These are phyloP conservation scores for Xylaria sp. DNA, from an alignment of 2,329 filamentous ascomycete genomes.

Conservation along the genomic window DNA sequence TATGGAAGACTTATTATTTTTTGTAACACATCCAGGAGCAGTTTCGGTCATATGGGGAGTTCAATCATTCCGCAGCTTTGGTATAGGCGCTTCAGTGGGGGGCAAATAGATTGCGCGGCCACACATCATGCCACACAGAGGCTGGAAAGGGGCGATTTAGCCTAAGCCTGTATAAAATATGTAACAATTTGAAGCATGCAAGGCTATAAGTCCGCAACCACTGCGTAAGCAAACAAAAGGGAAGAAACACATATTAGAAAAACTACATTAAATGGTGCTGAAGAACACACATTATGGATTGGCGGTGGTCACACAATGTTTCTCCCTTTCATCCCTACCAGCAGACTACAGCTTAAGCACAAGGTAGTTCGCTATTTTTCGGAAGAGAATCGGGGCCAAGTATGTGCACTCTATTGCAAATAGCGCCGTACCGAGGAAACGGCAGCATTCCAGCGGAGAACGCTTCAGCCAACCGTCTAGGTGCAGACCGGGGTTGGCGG, in stretches of 20 bases:
- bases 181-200: background rate
- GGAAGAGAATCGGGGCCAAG: background rate
- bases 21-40: too few relatives aligned
- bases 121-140: too few relatives aligned
- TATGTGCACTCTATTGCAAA: background rate
- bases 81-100: background rate
- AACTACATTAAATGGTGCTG: background rate
- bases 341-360: background rate
- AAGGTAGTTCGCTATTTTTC: background rate
- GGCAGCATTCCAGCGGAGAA: slow-evolving; percentile 22
- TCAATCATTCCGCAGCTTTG: too few relatives aligned
- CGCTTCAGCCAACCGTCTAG: slow-evolving; percentile 19
- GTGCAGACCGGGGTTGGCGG: slow-evolving; percentile 1
- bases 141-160: background rate
- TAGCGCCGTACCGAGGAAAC: background rate
- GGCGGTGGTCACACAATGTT: background rate
- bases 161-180: background rate
- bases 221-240: too few relatives aligned
- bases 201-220: background rate
- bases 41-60: too few relatives aligned
- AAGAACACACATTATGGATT: background rate
- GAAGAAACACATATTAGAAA: too few relatives aligned
- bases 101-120: background rate
- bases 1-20: too few relatives aligned
- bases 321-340: background rate